Base-by-base conservation (phyloP, 331 rosid species). In the Dryas integrifolia region DNA sequence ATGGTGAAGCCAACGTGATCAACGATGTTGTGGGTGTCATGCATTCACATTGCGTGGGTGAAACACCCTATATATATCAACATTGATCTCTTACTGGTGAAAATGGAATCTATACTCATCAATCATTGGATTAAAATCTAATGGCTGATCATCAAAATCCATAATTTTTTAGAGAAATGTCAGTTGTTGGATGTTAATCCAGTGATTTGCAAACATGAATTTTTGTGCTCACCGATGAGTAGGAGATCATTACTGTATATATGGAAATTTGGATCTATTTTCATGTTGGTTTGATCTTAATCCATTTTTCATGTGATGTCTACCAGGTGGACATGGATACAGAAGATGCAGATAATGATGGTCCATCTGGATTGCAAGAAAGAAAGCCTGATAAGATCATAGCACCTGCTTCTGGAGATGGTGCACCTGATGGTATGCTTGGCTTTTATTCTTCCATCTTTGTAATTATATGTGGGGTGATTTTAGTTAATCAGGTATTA, bases 261-360 rank as follows among this genome's bases (percentile, higher is more conserved):
- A 15, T 45, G 39, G 13, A 65, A 56, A 1, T 18, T 2, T 30
- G 13, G 40, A 69, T 56, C 24, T 14, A 9, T 56, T 15, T 21
- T 77, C 18, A 9, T 16, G 3, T 48, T 59, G 55, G 60, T 38
- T 52, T 50, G 47, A 61, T 51, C n/a, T 24, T 30, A 40, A n/a
- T 16, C 44, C 50, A 57, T 14, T 49, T 49, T 59, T 62, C 16
- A 2, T 68, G 66, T 64, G 53, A 59, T 55, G 38, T 85, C 68
- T 80, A 72, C 76, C 87, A 94, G 98, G 97, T 94, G 68, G 98
- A 94, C 86, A 94, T 94, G 97, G 96, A 90, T 78, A 91, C 88
- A 96, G 98, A 87, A 72, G 98, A 91, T 69, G 96, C 64, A 67
- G 85, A 85, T 79, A 9, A 76, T 68, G 88, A 79, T 52, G 90